Evolutionary conservation across 805 yeast species (phyloP), one percentile per base, ranked within the genome.

Genomic region (Grigorovia transvaalensis): DNA sequence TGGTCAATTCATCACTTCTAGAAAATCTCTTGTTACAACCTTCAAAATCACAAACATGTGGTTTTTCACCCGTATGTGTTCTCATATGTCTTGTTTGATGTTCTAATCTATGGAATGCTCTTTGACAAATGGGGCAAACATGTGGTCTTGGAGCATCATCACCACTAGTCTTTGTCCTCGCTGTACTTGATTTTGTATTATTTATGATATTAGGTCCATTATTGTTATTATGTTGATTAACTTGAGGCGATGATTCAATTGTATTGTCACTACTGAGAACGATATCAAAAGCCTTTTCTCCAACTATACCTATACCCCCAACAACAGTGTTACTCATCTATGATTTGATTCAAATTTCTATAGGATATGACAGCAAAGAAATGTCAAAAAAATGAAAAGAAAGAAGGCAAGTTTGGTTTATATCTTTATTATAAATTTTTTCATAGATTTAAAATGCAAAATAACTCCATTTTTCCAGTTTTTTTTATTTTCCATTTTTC

Each of bases 1-100:
- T 74, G 13, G 88, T 84, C 50, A 84, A 70, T 62, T 84, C 91
- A 65, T 84, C 91, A 33, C 84, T 78, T 52, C 91, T 70, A 47
- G 84, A 77, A 60, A 84, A 84, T 54, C 76, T 73, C 68, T 84
- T 84, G 52, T 74, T 71, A 64, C 91, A 84, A 0, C 85, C 85
- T 0, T 85, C 84, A 57, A 75, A 84, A 29, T 80, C 76, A 67
- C 90, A 84, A n/a, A 76, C 77, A 65, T 84, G 89, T 2, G 91
- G 91, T 63, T 82, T 84, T 61, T 85, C 90, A 27, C 91, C 91
- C 0, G 91, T 84, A 61, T 84, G 91, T 12, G 89, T 84, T 60
- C 90, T 71, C 53, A 84, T 82, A 60, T 84, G 91, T 60, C 91
- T 74, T 9, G 89, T 83, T 62, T 83, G 88, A 66, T 84, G 91